Base-by-base conservation (phyloP, 1,139 yeast genomes). In the Yamadazyma buinensis region DNA sequence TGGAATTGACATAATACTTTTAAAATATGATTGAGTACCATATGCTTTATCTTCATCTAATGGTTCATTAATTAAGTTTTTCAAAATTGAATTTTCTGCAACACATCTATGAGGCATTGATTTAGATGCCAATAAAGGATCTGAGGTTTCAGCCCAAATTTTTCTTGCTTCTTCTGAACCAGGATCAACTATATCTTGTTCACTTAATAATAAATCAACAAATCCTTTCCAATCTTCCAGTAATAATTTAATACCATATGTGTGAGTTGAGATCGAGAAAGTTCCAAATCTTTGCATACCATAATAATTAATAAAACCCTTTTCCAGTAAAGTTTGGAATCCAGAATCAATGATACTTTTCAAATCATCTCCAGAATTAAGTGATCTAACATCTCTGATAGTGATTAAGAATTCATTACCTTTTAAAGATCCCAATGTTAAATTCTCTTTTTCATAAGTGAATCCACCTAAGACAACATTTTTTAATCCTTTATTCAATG, bases 271-370 rank as follows among this genome's bases (percentile, higher is more conserved):
- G 20, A 87, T 71, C 7, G 96, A 84, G 52, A 88, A 92, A 0
- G 98, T 88, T 22, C 99, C 99, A 56, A 92, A 92, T 53, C 99
- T 68, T 65, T 92, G 99, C 94, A 92, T 83, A 15, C 99, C 99
- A 54, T 75, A 92, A 57, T 94, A 92, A 57, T 92, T 92, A 46
- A 92, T 83, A 48, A 86, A 92, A 0, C 99, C 99, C 21, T 72
- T 68, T 2, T 67, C 67, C 35, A 67, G 64, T 37, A 92, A 65
- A 0, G 88, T 75, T 4, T 65, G 54, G 45, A 88, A 69, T 21
- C 92, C 75, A 11, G 48, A 55, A 11, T 61, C 57, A 15, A 86
- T 64, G 5, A 70, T 63, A 9, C 63, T 58, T 30, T 68, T 72
- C 12, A 74, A 39, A 19, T 55, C 59, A 7, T 59, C 57, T 4